Conservation (phyloP, 148 eudicot genomes). For the Chenopodium formosanum region DNA sequence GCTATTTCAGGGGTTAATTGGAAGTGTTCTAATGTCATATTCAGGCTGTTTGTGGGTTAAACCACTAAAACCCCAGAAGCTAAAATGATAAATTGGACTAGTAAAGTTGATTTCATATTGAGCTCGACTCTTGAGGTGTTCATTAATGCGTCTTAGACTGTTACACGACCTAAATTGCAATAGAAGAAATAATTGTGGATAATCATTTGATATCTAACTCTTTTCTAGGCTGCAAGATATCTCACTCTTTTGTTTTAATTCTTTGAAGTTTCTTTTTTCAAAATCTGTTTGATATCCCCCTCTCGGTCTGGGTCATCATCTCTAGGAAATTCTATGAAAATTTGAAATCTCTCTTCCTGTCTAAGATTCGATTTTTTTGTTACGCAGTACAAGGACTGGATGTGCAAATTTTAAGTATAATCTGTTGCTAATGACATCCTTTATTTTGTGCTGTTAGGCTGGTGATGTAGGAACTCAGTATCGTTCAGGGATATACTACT, state of each 20-base stretch:
- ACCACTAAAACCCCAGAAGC: no score
- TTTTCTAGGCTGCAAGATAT: neutral
- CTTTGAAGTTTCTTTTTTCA: neutral
- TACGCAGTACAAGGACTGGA: neutral
- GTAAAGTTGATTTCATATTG: neutral
- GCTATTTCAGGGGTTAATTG: neutral
- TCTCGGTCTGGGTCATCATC: neutral
- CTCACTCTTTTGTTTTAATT: neutral
- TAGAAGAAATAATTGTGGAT: neutral
- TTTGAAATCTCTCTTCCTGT: neutral
- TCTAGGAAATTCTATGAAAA: neutral
- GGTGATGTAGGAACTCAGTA: slow-evolving; percentile 88
- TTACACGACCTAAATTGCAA: neutral
- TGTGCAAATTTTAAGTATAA: neutral
- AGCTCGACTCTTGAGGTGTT: neutral
- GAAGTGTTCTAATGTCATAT: neutral
- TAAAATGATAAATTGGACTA: neutral
- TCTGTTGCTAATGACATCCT: slow-evolving; percentile 9
- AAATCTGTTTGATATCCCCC: neutral
- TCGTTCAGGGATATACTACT: slow-evolving; percentile 91
- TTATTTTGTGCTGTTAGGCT: slow-evolving; percentile 42
- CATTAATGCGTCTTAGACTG: neutral
- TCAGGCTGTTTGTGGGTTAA: neutral
- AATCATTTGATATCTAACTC: neutral
- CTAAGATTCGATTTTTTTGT: neutral